Evolutionary conservation across 2,329 filamentous ascomycete genomes (phyloP), one percentile per base, ranked within the genome.

Genomic region (Colletotrichum filicis): DNA sequence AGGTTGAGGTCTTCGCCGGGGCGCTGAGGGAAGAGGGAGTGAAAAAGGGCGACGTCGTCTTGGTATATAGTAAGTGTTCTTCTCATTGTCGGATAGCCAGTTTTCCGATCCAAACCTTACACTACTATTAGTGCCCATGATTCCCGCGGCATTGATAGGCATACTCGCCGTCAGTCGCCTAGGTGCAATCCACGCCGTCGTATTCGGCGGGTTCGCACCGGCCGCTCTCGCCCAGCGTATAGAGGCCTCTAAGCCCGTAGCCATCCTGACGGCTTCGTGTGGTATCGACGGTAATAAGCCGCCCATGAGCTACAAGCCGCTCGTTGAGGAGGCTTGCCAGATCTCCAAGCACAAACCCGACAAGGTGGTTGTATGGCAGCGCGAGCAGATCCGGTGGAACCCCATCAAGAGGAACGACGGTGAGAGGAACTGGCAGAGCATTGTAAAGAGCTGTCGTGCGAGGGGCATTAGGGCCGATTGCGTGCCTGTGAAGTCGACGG

Each of bases 121-220:
- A 49, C 53, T n/a, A 22, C 6, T 11, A 28, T 28, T 75, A 94
- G 93, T 98, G 95, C 95, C 95, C 67, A 98, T 98, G 95, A 94
- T 98, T 56, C 95, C 96, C 0, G 92, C 94, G 0, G 94, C 95
- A 1, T 81, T 98, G n/a, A 91, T 97, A 74, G 95, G 93, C 11
- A 95, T 97, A 75, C 90, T 98, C 4, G 95, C 96, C 28, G 90
- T 93, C 72, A 91, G 91, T 74, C 91, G 95, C 11, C 87, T 98
- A 1, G 96, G 95, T 12, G 96, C 95, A 19, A 91, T 98, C 65
- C 96, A 98, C 80, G 92, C 94, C 4, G 94, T 97, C 5, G 96
- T 98, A 4, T 98, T 98, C 82, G 96, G 96, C 55, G 95, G 96
- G 0, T 98, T 98, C 80, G 95, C 94, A 0, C 87, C 95, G 0